Percentiles rank a stretch among this genome's conserved stretches.
These are phyloP conservation scores for Austroboletus niveus DNA, from an alignment of 1,284 basidiomycete species.

Conservation along the genomic window DNA sequence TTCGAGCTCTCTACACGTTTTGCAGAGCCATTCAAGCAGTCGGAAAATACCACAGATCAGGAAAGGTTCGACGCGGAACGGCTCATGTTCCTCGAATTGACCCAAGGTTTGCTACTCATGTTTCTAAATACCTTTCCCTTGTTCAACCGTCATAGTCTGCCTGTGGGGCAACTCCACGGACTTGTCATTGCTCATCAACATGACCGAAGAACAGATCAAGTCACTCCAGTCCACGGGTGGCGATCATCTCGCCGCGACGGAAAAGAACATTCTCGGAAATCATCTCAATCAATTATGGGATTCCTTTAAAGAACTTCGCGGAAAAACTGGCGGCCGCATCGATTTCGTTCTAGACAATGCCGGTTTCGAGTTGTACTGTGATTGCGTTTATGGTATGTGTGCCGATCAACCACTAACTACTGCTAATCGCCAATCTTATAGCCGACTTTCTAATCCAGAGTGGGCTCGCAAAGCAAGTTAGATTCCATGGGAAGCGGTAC, in stretches of 20 bases:
- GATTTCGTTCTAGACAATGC: conserved; percentile 91
- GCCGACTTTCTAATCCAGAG: conserved; percentile 91
- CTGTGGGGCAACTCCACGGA: conserved; percentile 98
- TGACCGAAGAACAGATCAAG: conserved; percentile 99
- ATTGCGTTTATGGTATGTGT: conserved; percentile 87
- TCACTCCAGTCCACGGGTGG: conserved; percentile 96
- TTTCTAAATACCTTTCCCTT: not conserved
- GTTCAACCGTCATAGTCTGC: conserved; percentile 57
- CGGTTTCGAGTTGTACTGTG: conserved; percentile 96
- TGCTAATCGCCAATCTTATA: conserved; percentile 28
- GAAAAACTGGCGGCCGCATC: conserved; percentile 76
- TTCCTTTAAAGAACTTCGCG: conserved; percentile 67
- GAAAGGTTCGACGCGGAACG: conserved; percentile 78
- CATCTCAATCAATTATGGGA: conserved; percentile 83
- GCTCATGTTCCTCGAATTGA: conserved; percentile 91
- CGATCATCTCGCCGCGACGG: conserved; percentile 91
- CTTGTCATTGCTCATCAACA: conserved; percentile 93
- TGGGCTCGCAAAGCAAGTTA: conserved; percentile 82
- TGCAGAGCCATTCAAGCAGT: conserved; percentile 77
- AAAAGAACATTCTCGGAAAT: conserved; percentile 94
- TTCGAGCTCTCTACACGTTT: conserved; percentile 95
- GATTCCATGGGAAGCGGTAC: conserved; percentile 91
- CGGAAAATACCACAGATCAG: conserved; percentile 51
- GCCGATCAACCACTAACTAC: not conserved
- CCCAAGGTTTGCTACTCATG: conserved; percentile 58